Conservation (phyloP, 1,284 basidiomycete genomes). For the Puccinia polysora region DNA sequence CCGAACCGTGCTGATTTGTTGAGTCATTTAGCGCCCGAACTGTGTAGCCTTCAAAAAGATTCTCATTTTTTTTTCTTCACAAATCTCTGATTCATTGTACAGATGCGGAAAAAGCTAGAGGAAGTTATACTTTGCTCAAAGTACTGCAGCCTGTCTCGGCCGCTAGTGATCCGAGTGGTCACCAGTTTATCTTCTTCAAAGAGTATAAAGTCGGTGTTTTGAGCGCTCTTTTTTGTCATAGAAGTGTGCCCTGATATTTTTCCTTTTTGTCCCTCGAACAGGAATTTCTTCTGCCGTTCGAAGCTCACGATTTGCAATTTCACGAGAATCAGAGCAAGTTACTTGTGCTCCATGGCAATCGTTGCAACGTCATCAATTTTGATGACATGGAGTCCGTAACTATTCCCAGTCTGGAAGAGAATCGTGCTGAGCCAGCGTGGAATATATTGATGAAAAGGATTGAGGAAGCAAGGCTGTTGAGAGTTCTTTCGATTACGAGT, state of each 20-base stretch:
- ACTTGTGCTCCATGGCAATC: conserved; percentile 23
- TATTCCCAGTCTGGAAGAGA: conserved; percentile 55
- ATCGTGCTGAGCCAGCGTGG: conserved; percentile 65
- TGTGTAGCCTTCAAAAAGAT: no score
- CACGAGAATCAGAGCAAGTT: conserved; percentile 25
- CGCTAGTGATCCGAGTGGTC: not conserved
- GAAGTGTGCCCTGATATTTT: not conserved
- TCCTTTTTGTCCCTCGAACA: not conserved
- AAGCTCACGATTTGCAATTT: conserved; percentile 18
- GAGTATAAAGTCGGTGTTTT: conserved; percentile 14
- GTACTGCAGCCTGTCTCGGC: not conserved
- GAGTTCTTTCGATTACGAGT: conserved; percentile 69
- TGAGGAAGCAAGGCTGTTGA: conserved; percentile 71
- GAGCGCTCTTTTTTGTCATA: not conserved
- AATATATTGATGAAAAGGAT: conserved; percentile 72
- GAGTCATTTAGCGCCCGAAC: no score
- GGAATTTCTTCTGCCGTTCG: conserved; percentile 44
- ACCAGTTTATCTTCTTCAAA: not conserved
- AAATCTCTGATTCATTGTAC: not conserved
- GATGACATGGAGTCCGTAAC: conserved; percentile 71
- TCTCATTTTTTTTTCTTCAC: conserved; percentile 3
- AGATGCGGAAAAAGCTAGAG: conserved; percentile 19
- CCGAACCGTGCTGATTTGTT: conserved; percentile 71
- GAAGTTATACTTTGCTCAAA: conserved; percentile 6
- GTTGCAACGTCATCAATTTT: conserved; percentile 61